These are phyloP conservation scores for Ascochyta koolunga DNA, from an alignment of 2,329 filamentous ascomycete genomes.

Conservation along the genomic window DNA sequence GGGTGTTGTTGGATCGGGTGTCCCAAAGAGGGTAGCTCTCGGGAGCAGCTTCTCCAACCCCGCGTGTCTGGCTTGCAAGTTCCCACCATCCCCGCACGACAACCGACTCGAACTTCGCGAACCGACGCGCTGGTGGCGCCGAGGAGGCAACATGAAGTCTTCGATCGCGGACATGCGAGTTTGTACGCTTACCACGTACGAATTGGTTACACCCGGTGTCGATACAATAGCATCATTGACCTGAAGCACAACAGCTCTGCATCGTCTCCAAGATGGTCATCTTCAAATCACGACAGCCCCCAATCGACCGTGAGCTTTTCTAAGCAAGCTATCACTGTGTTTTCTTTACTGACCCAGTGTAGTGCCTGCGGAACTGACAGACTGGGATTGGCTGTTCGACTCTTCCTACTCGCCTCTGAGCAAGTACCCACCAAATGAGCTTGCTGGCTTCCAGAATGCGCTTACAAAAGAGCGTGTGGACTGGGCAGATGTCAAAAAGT, in stretches of 20 bases:
- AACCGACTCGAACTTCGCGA: conserved; percentile 38
- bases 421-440: conserved; percentile 46
- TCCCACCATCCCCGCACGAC: conserved; percentile 34
- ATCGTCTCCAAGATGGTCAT: conserved; percentile 39
- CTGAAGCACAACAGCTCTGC: not conserved
- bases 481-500: conserved; percentile 63
- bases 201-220: not conserved
- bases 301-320: conserved; percentile 47
- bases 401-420: conserved; percentile 59
- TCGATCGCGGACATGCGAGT: not conserved
- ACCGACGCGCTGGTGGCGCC: conserved; percentile 25
- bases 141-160: conserved; percentile 21
- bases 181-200: not conserved
- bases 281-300: conserved; percentile 52
- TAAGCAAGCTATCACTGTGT: not conserved
- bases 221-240: not conserved
- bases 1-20: not conserved
- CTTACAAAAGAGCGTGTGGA: conserved; percentile 63
- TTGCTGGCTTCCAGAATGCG: conserved; percentile 64
- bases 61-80: conserved; percentile 17
- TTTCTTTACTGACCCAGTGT: not conserved
- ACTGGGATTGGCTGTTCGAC: conserved; percentile 69
- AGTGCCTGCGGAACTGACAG: conserved; percentile 62
- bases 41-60: conserved; percentile 21
- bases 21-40: conserved; percentile 15